Evolutionary conservation across 163 green algal genomes (phyloP).

Genomic region (Trebouxiophyceae sp.): DNA sequence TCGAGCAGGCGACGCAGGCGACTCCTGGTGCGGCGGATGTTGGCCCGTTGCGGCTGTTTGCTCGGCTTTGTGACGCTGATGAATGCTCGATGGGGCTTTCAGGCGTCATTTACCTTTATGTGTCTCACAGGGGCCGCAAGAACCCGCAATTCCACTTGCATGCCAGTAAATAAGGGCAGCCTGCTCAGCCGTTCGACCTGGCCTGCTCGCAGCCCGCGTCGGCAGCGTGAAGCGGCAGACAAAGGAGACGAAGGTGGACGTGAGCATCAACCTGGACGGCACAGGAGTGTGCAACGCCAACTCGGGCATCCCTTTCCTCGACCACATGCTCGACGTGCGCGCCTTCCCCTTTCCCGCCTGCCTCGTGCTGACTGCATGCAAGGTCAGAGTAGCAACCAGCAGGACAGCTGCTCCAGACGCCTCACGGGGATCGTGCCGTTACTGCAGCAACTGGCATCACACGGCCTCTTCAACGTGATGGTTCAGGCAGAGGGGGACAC

Average conservation of each 20-base stretch:
- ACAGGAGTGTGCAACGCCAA: constrained; percentile 69
- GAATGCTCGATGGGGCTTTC: no score
- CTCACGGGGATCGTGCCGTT: neutral
- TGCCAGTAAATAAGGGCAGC: no score
- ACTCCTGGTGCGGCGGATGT: no score
- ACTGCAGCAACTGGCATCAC: constrained; percentile 88
- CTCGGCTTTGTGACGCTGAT: no score
- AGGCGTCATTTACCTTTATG: no score
- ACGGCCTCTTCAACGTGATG: constrained; percentile 85
- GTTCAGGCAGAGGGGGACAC: constrained; percentile 82
- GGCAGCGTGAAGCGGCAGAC: constrained; percentile 65
- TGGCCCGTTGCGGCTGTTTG: no score
- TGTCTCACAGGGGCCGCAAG: no score
- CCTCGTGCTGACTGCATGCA: neutral
- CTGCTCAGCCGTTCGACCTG: no score
- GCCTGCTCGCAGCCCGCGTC: constrained; percentile 22
- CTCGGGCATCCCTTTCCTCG: constrained; percentile 90
- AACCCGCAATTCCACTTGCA: no score
- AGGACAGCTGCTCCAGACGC: neutral
- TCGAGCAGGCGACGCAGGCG: no score
- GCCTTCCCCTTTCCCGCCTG: neutral
- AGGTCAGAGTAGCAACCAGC: no score
- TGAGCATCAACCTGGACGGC: constrained; percentile 90
- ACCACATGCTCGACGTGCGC: constrained; percentile 96
- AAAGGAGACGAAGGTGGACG: constrained; percentile 84